phyloP scores from a whole-genome alignment of 441 rosid genomes.

The Arabidopsis hybrid region DNA sequence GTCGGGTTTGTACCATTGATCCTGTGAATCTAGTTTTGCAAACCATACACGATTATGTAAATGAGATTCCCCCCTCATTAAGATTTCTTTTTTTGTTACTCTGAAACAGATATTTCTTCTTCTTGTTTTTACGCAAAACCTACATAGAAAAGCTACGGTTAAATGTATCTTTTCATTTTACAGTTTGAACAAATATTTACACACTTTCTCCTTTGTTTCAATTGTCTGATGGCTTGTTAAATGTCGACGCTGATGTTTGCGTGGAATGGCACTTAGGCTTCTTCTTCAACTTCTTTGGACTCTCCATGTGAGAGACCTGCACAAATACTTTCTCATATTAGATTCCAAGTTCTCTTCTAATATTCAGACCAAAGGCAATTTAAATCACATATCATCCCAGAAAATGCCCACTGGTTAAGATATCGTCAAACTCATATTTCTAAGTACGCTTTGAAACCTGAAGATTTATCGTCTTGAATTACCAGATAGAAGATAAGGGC shows the following conservation, averaged over 20 bases:
- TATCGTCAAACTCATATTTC: background rate
- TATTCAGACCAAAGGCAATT: slow-evolving; percentile 7
- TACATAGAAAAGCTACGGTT: slow-evolving; percentile 21
- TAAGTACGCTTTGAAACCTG: background rate
- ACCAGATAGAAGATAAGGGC: background rate
- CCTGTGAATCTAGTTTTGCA: slow-evolving; percentile 17
- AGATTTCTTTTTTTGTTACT: slow-evolving; percentile 3
- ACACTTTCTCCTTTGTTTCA: slow-evolving; percentile 19
- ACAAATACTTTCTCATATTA: slow-evolving; percentile 1
- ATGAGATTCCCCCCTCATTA: background rate
- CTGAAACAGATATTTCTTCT: slow-evolving; percentile 14
- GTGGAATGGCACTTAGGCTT: slow-evolving; percentile 23
- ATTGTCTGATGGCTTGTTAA: slow-evolving; percentile 24
- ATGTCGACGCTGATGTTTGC: slow-evolving; percentile 20
- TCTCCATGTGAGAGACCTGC: slow-evolving; percentile 64
- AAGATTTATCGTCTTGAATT: background rate
- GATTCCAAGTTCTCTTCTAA: background rate
- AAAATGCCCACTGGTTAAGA: background rate
- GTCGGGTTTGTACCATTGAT: slow-evolving; percentile 29
- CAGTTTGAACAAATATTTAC: slow-evolving; percentile 33
- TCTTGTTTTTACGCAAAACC: background rate
- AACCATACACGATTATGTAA: slow-evolving; percentile 9
- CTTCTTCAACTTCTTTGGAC: slow-evolving; percentile 54
- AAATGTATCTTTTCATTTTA: background rate
- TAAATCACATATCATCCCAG: background rate